phyloP scores from a whole-genome alignment of 164 flowering plant species.

The Liriodendron chinense region DNA sequence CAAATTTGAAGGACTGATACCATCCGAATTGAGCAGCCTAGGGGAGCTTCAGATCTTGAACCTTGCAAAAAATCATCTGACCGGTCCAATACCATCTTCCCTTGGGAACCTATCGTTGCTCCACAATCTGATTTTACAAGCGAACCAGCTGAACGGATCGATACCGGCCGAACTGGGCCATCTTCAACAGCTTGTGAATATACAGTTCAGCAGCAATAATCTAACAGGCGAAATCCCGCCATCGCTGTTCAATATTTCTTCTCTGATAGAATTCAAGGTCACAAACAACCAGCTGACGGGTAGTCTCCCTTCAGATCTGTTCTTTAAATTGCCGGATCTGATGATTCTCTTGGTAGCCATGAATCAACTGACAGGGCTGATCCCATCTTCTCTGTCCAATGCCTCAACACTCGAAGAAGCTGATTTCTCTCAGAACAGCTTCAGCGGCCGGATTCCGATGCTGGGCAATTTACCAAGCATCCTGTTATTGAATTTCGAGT shows the following conservation, averaged over 20 bases:
- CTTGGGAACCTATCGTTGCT: constrained; percentile 38
- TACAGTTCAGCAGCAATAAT: constrained; percentile 33
- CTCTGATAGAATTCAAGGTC: constrained; percentile 23
- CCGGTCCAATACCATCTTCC: constrained; percentile 29
- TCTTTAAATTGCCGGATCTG: constrained; percentile 25
- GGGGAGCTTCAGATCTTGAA: constrained; percentile 24
- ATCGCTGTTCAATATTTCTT: constrained; percentile 46
- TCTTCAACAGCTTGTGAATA: constrained; percentile 21
- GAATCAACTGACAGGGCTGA: constrained; percentile 17
- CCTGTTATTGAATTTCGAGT: neutral
- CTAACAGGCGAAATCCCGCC: constrained; percentile 42
- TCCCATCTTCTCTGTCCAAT: constrained; percentile 15
- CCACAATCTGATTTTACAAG: constrained; percentile 11
- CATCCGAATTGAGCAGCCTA: constrained; percentile 26
- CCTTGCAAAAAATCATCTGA: constrained; percentile 25
- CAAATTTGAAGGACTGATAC: constrained; percentile 32
- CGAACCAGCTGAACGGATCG: constrained; percentile 27
- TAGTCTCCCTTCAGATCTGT: constrained; percentile 8
- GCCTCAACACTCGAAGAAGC: neutral
- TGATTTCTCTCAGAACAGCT: neutral
- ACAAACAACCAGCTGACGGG: constrained; percentile 38
- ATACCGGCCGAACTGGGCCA: constrained; percentile 32
- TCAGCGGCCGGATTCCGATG: constrained; percentile 6
- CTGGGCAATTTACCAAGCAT: constrained; percentile 8
- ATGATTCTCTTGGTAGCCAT: neutral